Base-by-base conservation (phyloP, 345 rosid genomes). In the Aegle marmelos region DNA sequence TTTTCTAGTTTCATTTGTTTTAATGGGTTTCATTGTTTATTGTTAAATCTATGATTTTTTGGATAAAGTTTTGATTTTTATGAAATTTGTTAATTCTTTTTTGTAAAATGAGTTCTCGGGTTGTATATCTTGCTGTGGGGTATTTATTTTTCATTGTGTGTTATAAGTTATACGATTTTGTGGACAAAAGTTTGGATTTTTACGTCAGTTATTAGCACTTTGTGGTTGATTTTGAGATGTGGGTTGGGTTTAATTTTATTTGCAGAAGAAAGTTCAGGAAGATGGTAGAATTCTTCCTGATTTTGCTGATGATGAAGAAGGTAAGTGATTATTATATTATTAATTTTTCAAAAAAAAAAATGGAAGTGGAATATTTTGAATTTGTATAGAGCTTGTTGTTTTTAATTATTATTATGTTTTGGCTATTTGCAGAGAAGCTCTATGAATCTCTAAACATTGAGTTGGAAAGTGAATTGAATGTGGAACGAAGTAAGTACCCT, bases 251-350 rank as follows among this genome's bases (percentile, higher is more conserved):
- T 74, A 67, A 28, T 81, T 78, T 74, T 83, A 48, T 62, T 78
- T 90, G 67, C 89, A 95, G 99, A 92, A 86, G 79, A 93, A 88
- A 80, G 84, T 93, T 4, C 98, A 87, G 79, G 98, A 91, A 84
- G 98, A 92, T 80, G 98, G 99, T 73, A 87, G 80, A 39, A 63
- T 90, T 56, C 85, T 87, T 53, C 99, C 99, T 0, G 98, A 95
- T 61, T 95, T 95, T 80, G 93, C 88, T 69, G 96, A 95, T 84
- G 92, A 70, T 50, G 98, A 95, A 84, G 98, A 95, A 79, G 82
- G 99, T 93, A 80, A 81, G 86, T 79, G 67, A 36, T 39, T 64
- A 2, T 74, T 25, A 10, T 58, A 36, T 45, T 2, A 9, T 17
- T 41, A 41, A 45, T 45, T 11, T 63, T 39, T 58, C n/a, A n/a